Percentiles rank a stretch among this genome's conserved stretches.
phyloP scores from a whole-genome alignment of 2,329 filamentous ascomycete genomes.

The Westerdykella ornata region DNA sequence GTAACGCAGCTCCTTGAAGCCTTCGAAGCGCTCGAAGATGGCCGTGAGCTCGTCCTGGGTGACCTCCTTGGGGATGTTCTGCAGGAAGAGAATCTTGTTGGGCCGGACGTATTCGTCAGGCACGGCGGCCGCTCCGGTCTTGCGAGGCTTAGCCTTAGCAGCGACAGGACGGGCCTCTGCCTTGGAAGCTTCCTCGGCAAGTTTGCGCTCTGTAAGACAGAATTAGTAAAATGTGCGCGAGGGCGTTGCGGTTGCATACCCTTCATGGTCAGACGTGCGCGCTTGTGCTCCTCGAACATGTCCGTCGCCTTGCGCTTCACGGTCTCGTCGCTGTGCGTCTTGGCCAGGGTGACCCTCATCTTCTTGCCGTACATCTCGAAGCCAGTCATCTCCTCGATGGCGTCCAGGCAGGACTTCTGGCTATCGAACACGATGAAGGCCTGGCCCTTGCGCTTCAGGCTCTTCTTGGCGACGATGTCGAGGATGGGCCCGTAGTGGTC shows the following conservation, averaged over 20 bases:
- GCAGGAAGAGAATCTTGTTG: slow-evolving; percentile 93
- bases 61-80: slow-evolving; percentile 83
- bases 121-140: slow-evolving; percentile 67
- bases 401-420: slow-evolving; percentile 68
- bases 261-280: slow-evolving; percentile 78
- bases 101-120: slow-evolving; percentile 97
- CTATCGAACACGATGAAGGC: slow-evolving; percentile 89
- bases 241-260: slow-evolving; percentile 48
- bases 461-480: slow-evolving; percentile 82
- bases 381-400: slow-evolving; percentile 82
- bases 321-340: slow-evolving; percentile 78
- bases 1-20: slow-evolving; percentile 85
- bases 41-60: slow-evolving; percentile 70
- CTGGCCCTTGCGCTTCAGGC: slow-evolving; percentile 87
- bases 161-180: slow-evolving; percentile 63
- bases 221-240: slow-evolving; percentile 8
- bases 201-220: slow-evolving; percentile 57
- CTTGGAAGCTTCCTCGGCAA: slow-evolving; percentile 73
- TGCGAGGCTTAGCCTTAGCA: slow-evolving; percentile 48
- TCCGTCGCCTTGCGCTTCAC: slow-evolving; percentile 65
- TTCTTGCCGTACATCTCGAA: slow-evolving; percentile 84
- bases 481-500: slow-evolving; percentile 80
- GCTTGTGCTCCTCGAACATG: slow-evolving; percentile 83
- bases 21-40: slow-evolving; percentile 84
- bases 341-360: slow-evolving; percentile 78